Conservation (phyloP, 2,329 filamentous ascomycete genomes). For the Fusarium continuum region DNA sequence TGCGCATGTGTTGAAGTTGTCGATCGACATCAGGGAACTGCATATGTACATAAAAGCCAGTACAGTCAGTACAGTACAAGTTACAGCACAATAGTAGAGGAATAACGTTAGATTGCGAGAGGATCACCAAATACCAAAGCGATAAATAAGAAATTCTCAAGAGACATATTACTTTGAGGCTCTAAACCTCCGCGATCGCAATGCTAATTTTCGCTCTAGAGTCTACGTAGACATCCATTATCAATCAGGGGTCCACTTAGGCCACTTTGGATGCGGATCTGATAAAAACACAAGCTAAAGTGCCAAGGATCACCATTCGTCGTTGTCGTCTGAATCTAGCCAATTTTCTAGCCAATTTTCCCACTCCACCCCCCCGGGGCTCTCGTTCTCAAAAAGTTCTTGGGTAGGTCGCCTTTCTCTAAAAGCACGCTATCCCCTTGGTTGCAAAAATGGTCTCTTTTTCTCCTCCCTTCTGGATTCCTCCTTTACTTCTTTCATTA, state of each 20-base stretch:
- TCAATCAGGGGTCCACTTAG: conserved; percentile 30
- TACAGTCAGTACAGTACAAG: too few species aligned
- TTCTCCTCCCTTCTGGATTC: not conserved
- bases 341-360: conserved; percentile 11
- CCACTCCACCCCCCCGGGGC: conserved; percentile 29
- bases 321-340: conserved; percentile 8
- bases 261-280: conserved; percentile 26
- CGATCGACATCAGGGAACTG: not conserved
- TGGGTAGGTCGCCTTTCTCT: conserved; percentile 11
- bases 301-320: conserved; percentile 35
- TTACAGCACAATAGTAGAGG: too few species aligned
- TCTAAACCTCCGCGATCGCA: conserved; percentile 23
- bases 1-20: not conserved
- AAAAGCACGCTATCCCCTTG: conserved; percentile 17
- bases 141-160: not conserved
- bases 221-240: conserved; percentile 33
- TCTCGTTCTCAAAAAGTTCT: conserved; percentile 17
- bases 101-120: not conserved
- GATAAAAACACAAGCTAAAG: conserved; percentile 33
- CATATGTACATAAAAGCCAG: too few species aligned
- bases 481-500: not conserved
- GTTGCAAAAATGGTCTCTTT: not conserved
- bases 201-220: conserved; percentile 1
- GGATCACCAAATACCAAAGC: not conserved
- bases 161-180: too few species aligned